Evolutionary conservation across 2,329 filamentous ascomycete species (phyloP).

Genomic region (Clarireedia sp.): DNA sequence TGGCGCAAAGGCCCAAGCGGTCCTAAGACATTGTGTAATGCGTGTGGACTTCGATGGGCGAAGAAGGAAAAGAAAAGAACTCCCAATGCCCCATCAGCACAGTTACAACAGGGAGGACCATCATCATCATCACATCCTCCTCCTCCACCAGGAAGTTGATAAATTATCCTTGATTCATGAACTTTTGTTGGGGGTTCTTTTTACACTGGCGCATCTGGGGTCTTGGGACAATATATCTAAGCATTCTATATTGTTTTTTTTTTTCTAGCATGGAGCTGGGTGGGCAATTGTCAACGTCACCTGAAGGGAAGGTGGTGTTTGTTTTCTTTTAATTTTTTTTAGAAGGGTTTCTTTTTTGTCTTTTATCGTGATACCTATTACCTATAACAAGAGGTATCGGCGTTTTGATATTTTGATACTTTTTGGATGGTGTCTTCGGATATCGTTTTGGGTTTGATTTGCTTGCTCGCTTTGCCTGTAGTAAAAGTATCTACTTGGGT

Average conservation of each 20-base stretch:
- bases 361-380: not conserved
- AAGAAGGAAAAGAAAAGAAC: slow-evolving; percentile 62
- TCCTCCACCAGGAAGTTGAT: not conserved
- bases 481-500: too few relatives aligned
- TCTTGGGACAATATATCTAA: not conserved
- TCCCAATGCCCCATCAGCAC: not conserved
- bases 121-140: not conserved
- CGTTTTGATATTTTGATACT: not conserved
- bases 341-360: not conserved
- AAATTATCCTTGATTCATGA: not conserved
- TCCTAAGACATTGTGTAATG: slow-evolving; percentile 92
- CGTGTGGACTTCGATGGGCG: slow-evolving; percentile 71
- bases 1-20: slow-evolving; percentile 92
- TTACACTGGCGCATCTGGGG: slow-evolving; percentile 2
- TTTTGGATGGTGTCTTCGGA: not conserved
- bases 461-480: not conserved
- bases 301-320: not conserved
- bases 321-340: too few relatives aligned
- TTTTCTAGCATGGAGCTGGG: slow-evolving; percentile 1
- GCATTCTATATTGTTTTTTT: not conserved
- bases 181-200: not conserved
- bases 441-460: too few relatives aligned
- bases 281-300: not conserved
- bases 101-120: not conserved
- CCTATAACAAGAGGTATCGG: not conserved